Conservation (phyloP, 192 early-diverging fungal genomes). For the Coemansia sp. region DNA sequence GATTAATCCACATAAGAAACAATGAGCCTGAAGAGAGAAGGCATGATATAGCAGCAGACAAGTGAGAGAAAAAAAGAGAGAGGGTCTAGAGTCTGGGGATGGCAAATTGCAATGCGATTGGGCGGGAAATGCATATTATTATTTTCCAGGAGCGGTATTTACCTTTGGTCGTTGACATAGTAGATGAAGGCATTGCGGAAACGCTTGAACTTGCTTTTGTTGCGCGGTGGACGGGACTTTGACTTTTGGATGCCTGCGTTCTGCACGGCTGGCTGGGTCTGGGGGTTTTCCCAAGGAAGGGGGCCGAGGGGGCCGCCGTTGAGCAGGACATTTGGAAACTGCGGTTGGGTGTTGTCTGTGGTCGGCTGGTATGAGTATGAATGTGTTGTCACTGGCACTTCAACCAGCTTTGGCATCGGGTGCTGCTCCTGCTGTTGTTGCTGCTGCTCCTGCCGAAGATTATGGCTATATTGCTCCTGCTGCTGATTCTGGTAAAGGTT, state of each 20-base stretch:
- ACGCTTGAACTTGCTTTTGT: constrained; percentile 58
- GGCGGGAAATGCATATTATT: background rate
- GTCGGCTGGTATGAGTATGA: constrained; percentile 21
- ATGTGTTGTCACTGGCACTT: constrained; percentile 22
- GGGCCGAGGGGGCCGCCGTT: background rate
- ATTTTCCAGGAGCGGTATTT: constrained; percentile 8
- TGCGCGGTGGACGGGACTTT: constrained; percentile 40
- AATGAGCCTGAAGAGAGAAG: background rate
- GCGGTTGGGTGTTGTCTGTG: background rate
- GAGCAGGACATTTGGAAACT: constrained; percentile 2
- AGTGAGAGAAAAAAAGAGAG: background rate
- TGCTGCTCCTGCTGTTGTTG: constrained; percentile 5
- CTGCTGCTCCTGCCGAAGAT: background rate
- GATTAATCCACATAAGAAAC: background rate
- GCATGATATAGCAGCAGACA: background rate
- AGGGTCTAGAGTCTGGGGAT: background rate
- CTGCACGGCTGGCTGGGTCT: background rate
- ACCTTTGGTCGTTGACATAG: constrained; percentile 58
- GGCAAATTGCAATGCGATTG: background rate
- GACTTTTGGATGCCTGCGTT: constrained; percentile 7
- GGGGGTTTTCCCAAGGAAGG: background rate
- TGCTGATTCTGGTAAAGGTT: constrained; percentile 3
- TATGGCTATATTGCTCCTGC: no score
- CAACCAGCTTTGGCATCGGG: constrained; percentile 12
- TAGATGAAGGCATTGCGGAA: constrained; percentile 59